Evolutionary conservation across 345 rosid species (phyloP).

Genomic region (Eucalyptus regnans): DNA sequence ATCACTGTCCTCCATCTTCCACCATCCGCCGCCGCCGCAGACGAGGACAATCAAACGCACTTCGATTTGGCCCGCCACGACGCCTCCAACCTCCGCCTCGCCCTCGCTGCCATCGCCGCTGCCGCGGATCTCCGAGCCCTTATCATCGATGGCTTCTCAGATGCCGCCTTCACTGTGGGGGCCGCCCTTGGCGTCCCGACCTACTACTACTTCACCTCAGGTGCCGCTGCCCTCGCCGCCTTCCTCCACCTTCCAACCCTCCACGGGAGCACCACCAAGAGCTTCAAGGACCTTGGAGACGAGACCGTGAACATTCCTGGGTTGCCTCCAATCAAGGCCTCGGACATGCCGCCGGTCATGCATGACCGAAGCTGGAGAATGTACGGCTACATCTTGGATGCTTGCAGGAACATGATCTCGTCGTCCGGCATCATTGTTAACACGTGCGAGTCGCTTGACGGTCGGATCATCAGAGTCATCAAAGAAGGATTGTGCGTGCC

Average conservation of each 20-base stretch:
- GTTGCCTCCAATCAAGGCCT: neutral
- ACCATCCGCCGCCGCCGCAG: neutral
- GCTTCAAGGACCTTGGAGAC: slow-evolving; percentile 6
- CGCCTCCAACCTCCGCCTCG: slow-evolving; percentile 1
- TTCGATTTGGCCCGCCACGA: slow-evolving; percentile 3
- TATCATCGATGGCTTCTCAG: slow-evolving; percentile 13
- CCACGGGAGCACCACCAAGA: neutral
- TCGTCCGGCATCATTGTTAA: neutral
- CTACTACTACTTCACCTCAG: slow-evolving; percentile 12
- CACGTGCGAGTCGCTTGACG: neutral
- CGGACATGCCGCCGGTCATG: neutral
- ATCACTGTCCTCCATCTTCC: slow-evolving; percentile 21
- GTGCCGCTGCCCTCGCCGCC: neutral
- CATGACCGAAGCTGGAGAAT: neutral
- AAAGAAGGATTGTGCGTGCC: neutral
- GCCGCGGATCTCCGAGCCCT: slow-evolving; percentile 6
- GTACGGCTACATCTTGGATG: neutral
- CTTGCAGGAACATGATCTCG: neutral
- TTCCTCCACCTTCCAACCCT: slow-evolving; percentile 2
- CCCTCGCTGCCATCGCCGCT: slow-evolving; percentile 4
- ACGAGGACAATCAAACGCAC: neutral
- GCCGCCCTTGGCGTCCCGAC: slow-evolving; percentile 3
- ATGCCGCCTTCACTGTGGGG: slow-evolving; percentile 1
- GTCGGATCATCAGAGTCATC: neutral
- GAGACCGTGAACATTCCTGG: slow-evolving; percentile 4